Conservation (phyloP, 2,329 filamentous ascomycete species). For the Fusarium sp. region DNA sequence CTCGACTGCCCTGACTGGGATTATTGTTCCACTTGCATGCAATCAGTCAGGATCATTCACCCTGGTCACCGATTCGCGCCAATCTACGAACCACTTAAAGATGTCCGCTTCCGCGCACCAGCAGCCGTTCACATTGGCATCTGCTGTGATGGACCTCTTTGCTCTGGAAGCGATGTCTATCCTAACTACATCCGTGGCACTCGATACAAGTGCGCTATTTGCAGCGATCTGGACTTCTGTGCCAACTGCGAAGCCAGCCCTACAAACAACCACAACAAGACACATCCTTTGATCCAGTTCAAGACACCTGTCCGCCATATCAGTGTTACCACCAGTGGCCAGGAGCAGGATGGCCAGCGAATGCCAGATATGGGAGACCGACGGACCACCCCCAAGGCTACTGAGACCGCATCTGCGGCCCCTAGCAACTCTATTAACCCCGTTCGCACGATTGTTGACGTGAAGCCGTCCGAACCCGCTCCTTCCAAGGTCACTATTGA, state of each 20-base stretch:
- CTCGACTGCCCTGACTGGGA: constrained; percentile 98
- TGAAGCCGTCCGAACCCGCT: constrained; percentile 71
- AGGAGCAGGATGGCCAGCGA: constrained; percentile 75
- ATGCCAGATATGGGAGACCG: constrained; percentile 80
- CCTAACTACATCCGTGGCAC: constrained; percentile 84
- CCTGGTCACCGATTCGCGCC: constrained; percentile 89
- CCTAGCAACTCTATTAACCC: constrained; percentile 63
- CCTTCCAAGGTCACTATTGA: constrained; percentile 18
- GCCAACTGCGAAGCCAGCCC: constrained; percentile 92
- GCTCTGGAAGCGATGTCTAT: constrained; percentile 68
- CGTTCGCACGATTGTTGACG: constrained; percentile 80
- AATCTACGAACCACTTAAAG: constrained; percentile 78
- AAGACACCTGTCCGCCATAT: constrained; percentile 92
- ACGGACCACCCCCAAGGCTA: constrained; percentile 60
- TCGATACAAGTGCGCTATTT: constrained; percentile 97
- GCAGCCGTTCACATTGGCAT: constrained; percentile 80
- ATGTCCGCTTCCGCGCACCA: constrained; percentile 38
- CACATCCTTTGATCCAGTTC: constrained; percentile 98
- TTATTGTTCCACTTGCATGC: constrained; percentile 84
- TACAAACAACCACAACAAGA: constrained; percentile 87
- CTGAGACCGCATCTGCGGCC: constrained; percentile 58
- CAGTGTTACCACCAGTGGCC: constrained; percentile 85
- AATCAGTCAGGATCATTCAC: constrained; percentile 76
- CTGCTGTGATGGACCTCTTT: constrained; percentile 94
- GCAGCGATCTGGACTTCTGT: constrained; percentile 95